phyloP scores from a whole-genome alignment of 1,284 basidiomycete species.

The Rhodotorula sp. region DNA sequence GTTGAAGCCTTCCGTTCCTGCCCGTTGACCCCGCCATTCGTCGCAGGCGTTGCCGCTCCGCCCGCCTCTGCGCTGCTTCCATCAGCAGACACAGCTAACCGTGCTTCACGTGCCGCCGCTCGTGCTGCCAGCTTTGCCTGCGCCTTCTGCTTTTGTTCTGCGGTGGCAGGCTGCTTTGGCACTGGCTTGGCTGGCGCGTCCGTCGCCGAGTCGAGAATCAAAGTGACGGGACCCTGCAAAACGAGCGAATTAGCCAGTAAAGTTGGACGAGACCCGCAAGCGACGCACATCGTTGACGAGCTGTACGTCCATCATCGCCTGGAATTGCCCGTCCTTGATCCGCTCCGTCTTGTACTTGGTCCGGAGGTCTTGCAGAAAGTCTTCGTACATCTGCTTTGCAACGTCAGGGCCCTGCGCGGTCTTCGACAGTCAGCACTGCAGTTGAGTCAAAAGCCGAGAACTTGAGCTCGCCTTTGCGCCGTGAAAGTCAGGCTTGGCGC shows the following conservation, averaged over 20 bases:
- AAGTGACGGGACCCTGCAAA: slow-evolving; percentile 41
- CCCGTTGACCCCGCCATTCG: not conserved
- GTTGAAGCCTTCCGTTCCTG: slow-evolving; percentile 9
- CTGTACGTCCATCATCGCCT: slow-evolving; percentile 43
- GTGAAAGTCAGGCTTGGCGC: slow-evolving; percentile 44
- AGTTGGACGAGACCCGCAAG: too few relatives aligned
- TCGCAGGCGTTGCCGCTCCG: not conserved
- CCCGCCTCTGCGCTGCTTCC: not conserved
- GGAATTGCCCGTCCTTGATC: slow-evolving; percentile 41
- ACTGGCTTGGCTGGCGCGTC: slow-evolving; percentile 19
- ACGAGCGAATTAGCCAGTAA: not conserved
- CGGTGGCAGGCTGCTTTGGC: slow-evolving; percentile 2
- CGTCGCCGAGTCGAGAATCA: slow-evolving; percentile 39
- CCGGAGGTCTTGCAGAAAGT: slow-evolving; percentile 33
- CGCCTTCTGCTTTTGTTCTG: slow-evolving; percentile 24
- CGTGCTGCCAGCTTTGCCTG: slow-evolving; percentile 22
- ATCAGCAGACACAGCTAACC: too few relatives aligned
- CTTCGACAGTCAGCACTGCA: not conserved
- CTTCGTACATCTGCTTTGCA: slow-evolving; percentile 37
- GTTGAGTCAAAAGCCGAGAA: not conserved
- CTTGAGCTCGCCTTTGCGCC: slow-evolving; percentile 34
- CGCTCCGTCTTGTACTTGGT: slow-evolving; percentile 30
- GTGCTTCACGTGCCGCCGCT: not conserved
- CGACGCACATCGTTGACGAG: slow-evolving; percentile 40
- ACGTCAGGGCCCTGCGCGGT: slow-evolving; percentile 23